phyloP scores from a whole-genome alignment of 2,329 filamentous ascomycete species.

The Aspergillus nomiae region DNA sequence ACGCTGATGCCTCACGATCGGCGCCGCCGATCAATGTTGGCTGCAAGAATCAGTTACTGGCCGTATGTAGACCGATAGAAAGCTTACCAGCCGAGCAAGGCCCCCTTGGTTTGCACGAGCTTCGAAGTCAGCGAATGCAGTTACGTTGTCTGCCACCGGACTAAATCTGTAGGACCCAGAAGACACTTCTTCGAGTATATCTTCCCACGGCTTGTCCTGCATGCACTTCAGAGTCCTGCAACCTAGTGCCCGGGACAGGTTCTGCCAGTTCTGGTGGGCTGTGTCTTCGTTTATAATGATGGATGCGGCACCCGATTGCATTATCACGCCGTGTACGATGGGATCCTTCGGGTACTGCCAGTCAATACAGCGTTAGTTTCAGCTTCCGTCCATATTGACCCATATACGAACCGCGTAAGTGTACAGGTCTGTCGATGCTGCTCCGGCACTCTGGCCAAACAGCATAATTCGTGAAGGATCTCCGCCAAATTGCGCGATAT shows the following conservation, averaged over 20 bases:
- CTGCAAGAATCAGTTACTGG: neutral
- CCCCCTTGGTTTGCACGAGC: neutral
- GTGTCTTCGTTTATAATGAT: neutral
- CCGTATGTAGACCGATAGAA: rapidly evolving
- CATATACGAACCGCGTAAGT: neutral
- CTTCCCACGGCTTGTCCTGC: neutral
- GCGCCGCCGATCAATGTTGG: neutral
- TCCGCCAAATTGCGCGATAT: slow-evolving; percentile 5
- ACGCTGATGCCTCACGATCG: neutral
- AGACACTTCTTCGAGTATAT: neutral
- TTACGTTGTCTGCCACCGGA: neutral
- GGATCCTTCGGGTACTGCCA: neutral
- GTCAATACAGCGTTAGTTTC: neutral
- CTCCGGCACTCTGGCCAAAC: neutral
- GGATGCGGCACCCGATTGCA: neutral
- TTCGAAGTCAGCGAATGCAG: neutral
- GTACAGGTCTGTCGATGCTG: neutral
- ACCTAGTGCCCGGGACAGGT: neutral
- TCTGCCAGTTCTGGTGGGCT: neutral
- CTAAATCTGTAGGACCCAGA: neutral
- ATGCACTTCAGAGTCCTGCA: neutral
- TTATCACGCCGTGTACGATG: neutral
- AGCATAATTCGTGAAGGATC: slow-evolving; percentile 1
- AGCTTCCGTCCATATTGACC: rapidly evolving
- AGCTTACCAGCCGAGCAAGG: neutral